phyloP scores from a whole-genome alignment of 2,329 filamentous ascomycete species.

The Aspergillus glaucus region DNA sequence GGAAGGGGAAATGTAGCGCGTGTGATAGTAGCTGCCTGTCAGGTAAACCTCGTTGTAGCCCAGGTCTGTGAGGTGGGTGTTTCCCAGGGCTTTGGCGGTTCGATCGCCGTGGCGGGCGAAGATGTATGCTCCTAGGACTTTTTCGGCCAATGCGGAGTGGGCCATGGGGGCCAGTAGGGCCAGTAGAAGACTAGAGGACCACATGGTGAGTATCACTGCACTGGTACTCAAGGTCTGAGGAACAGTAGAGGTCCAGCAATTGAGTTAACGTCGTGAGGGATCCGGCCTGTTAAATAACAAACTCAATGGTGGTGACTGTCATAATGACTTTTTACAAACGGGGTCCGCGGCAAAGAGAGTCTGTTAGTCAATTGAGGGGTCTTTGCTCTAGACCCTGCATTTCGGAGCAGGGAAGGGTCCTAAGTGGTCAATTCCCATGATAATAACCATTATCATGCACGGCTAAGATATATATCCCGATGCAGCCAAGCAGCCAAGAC shows the following conservation, averaged over 20 bases:
- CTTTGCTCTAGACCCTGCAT: no score
- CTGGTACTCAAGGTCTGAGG: no score
- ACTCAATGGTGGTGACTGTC: no score
- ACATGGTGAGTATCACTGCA: constrained; percentile 17
- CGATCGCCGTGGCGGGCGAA: constrained; percentile 89
- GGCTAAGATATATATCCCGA: not conserved
- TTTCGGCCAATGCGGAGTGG: constrained; percentile 46
- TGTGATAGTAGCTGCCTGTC: constrained; percentile 68
- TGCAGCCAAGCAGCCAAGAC: not conserved
- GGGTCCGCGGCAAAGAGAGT: no score
- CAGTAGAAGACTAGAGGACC: constrained; percentile 19
- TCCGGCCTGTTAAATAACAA: no score
- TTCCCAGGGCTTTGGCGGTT: constrained; percentile 67
- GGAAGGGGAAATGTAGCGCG: constrained; percentile 62
- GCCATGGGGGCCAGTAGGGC: constrained; percentile 21
- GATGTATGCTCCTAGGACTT: constrained; percentile 73
- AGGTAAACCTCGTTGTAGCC: constrained; percentile 70
- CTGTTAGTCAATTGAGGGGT: no score
- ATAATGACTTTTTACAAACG: no score
- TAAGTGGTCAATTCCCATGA: no score
- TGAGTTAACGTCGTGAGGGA: no score
- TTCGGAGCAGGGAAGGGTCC: no score
- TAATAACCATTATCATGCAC: no score
- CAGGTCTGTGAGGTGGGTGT: constrained; percentile 68
- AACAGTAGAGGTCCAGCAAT: no score